phyloP scores from a whole-genome alignment of 441 rosid species.

The Bruguiera hainesii region DNA sequence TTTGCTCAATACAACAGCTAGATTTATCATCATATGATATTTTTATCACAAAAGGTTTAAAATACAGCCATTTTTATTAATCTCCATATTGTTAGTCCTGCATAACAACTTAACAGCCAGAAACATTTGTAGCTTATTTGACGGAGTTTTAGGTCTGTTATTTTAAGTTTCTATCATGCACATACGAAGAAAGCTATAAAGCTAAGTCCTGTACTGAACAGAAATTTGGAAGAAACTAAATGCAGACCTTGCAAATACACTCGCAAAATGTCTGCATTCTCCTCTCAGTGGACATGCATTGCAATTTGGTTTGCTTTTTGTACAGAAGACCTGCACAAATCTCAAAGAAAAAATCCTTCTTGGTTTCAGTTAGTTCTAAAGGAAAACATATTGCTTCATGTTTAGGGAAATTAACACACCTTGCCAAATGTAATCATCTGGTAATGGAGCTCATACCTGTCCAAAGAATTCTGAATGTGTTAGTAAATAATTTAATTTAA shows the following conservation, averaged over 20 bases:
- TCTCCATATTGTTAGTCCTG: no score
- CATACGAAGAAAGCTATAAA: no score
- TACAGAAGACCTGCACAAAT: slow-evolving; percentile 83
- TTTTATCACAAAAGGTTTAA: no score
- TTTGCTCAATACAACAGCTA: slow-evolving; percentile 7
- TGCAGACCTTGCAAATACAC: slow-evolving; percentile 94
- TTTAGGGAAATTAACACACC: slow-evolving; percentile 35
- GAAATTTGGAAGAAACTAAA: slow-evolving; percentile 14
- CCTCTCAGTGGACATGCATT: slow-evolving; percentile 98
- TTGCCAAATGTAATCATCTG: slow-evolving; percentile 97
- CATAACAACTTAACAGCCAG: no score
- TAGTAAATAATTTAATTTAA: slow-evolving; percentile 12
- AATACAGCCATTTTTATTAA: no score
- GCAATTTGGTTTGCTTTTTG: slow-evolving; percentile 92
- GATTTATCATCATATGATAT: no score
- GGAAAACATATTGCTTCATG: slow-evolving; percentile 6
- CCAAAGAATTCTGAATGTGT: slow-evolving; percentile 22
- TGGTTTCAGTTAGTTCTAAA: slow-evolving; percentile 17
- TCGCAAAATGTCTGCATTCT: slow-evolving; percentile 96
- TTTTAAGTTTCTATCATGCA: background rate
- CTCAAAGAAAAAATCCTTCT: slow-evolving; percentile 10
- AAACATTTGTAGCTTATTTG: background rate
- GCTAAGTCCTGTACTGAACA: no score
- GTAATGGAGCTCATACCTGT: slow-evolving; percentile 95
- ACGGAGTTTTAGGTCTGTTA: background rate